These are phyloP conservation scores for Candida arabinofermentans DNA, from an alignment of 805 yeast species.

Conservation along the genomic window DNA sequence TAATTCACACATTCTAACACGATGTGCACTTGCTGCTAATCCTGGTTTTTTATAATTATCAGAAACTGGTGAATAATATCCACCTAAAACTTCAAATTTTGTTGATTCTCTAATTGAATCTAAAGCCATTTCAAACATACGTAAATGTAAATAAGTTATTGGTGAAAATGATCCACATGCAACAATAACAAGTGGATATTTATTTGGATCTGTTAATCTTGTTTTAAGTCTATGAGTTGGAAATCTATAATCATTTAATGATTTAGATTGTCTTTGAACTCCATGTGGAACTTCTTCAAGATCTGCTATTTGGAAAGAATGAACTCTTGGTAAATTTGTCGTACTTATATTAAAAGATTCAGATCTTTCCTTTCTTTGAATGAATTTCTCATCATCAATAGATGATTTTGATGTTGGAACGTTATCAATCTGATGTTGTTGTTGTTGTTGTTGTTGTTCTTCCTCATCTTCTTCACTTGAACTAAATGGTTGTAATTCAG, in stretches of 20 bases:
- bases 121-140: conserved; percentile 99
- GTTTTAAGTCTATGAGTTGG: conserved; percentile 84
- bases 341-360: conserved; percentile 22
- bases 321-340: conserved; percentile 38
- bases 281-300: conserved; percentile 97
- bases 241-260: conserved; percentile 64
- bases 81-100: conserved; percentile 92
- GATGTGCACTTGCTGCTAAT: conserved; percentile 78
- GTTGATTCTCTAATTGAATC: conserved; percentile 91
- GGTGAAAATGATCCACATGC: conserved; percentile 98
- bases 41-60: conserved; percentile 94
- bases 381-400: no score
- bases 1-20: conserved; percentile 97
- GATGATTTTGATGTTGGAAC: no score
- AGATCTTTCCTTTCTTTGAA: conserved; percentile 30
- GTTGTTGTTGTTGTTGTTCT: no score
- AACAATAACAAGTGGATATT: conserved; percentile 87
- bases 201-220: conserved; percentile 63
- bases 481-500: conserved; percentile 55
- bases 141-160: conserved; percentile 85
- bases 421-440: no score
- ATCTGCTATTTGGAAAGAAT: conserved; percentile 75
- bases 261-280: conserved; percentile 78
- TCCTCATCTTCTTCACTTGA: conserved; percentile 44
- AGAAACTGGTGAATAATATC: conserved; percentile 91